Conservation (phyloP, 331 rosid species). For the Spiraea crenata region DNA sequence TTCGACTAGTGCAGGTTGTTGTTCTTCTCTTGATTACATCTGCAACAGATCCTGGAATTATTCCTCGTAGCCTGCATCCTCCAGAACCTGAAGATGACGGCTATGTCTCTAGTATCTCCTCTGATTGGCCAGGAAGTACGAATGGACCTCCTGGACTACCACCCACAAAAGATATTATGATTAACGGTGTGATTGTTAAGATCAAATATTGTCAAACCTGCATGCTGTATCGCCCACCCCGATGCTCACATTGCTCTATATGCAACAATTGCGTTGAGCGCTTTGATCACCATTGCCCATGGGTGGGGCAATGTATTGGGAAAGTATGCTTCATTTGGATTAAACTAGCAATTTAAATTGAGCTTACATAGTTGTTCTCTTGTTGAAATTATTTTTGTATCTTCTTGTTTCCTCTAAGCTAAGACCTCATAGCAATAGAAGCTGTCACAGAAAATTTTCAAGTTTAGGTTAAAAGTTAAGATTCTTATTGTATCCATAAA, state of each 20-base stretch:
- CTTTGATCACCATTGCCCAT: conserved; percentile 92
- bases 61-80: conserved; percentile 65
- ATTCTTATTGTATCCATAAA: not conserved
- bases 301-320: conserved; percentile 90
- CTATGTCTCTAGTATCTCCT: conserved; percentile 21
- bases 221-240: conserved; percentile 70
- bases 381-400: not conserved
- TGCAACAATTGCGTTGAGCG: conserved; percentile 78
- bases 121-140: conserved; percentile 42
- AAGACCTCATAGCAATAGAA: not conserved
- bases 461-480: not conserved
- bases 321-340: conserved; percentile 37
- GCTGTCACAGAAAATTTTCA: not conserved
- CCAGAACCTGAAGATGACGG: conserved; percentile 49
- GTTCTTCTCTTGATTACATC: conserved; percentile 60
- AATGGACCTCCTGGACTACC: conserved; percentile 39
- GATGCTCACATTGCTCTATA: conserved; percentile 75
- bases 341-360: conserved; percentile 2
- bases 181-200: conserved; percentile 51
- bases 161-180: conserved; percentile 50
- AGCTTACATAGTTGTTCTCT: not conserved
- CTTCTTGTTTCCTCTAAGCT: not conserved
- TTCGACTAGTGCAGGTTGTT: conserved; percentile 45
- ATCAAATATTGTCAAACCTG: conserved; percentile 75
- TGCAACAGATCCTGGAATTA: conserved; percentile 78